Conservation (phyloP, 768 basidiomycete species). For the Psilocybe cubensis region DNA sequence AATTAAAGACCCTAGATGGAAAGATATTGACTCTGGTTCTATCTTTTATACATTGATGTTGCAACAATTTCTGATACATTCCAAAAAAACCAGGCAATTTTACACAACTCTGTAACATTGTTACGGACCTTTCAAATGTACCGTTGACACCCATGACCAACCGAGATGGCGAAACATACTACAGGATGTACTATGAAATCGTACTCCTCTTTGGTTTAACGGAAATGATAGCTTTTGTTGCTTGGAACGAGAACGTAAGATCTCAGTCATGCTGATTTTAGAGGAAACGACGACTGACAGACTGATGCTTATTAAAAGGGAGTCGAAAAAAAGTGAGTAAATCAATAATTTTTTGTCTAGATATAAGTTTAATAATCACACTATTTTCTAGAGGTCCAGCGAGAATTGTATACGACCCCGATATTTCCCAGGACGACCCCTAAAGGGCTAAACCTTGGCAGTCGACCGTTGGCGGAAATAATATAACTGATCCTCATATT, state of each 20-base stretch:
- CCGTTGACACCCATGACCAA: conserved; percentile 17
- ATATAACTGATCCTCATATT: neutral
- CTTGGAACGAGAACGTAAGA: conserved; percentile 47
- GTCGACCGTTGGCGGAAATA: neutral
- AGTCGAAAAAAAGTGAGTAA: conserved; percentile 35
- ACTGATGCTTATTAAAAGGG: conserved; percentile 27
- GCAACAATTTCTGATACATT: neutral
- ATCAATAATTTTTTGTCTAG: neutral
- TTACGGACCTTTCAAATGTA: conserved; percentile 24
- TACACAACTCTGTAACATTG: conserved; percentile 29
- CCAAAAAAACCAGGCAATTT: conserved; percentile 24
- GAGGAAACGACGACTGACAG: neutral
- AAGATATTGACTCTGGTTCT: conserved; percentile 29
- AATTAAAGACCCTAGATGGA: conserved; percentile 24
- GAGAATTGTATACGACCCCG: conserved; percentile 25
- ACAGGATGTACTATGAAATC: conserved; percentile 33
- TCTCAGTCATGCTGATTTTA: conserved; percentile 2
- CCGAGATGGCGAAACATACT: conserved; percentile 23
- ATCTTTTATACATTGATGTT: neutral
- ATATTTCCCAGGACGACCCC: neutral
- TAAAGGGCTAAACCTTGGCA: neutral
- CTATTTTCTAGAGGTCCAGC: conserved; percentile 23
- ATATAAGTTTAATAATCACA: neutral
- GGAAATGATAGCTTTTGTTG: conserved; percentile 48
- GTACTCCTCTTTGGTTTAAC: conserved; percentile 51